These are phyloP conservation scores for Senecio squalidus DNA, from an alignment of 140 eudicot genomes.

Conservation along the genomic window DNA sequence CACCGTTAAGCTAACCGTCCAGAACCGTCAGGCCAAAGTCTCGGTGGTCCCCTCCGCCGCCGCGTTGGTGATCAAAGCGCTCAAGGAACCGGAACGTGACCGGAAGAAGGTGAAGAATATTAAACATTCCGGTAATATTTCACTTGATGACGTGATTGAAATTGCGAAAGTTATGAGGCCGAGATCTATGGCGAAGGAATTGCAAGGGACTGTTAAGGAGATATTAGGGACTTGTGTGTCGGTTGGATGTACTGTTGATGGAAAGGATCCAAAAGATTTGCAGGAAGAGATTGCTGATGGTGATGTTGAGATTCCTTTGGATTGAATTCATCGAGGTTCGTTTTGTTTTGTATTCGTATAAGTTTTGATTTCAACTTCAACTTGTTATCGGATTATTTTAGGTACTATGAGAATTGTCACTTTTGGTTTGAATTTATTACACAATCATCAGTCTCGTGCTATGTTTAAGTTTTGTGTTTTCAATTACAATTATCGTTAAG, in stretches of 20 bases:
- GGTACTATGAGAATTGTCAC: too few relatives aligned
- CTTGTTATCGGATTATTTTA: too few relatives aligned
- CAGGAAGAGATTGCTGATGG: conserved; percentile 77
- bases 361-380: too few relatives aligned
- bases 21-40: conserved; percentile 90
- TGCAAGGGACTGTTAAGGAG: conserved; percentile 84
- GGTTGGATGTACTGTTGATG: conserved; percentile 92
- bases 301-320: conserved; percentile 72
- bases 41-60: conserved; percentile 94
- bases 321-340: too few relatives aligned
- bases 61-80: conserved; percentile 82
- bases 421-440: too few relatives aligned
- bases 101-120: conserved; percentile 84
- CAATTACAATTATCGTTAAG: too few relatives aligned
- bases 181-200: conserved; percentile 84
- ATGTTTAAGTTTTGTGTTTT: too few relatives aligned
- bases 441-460: too few relatives aligned
- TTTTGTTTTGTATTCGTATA: too few relatives aligned
- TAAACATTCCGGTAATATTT: conserved; percentile 73
- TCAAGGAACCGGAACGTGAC: conserved; percentile 92
- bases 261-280: conserved; percentile 84
- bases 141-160: conserved; percentile 82
- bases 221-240: conserved; percentile 81
- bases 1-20: conserved; percentile 90
- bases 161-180: conserved; percentile 75